Base-by-base conservation (phyloP, 305 asterid genomes). In the Fraxinus latifolia region DNA sequence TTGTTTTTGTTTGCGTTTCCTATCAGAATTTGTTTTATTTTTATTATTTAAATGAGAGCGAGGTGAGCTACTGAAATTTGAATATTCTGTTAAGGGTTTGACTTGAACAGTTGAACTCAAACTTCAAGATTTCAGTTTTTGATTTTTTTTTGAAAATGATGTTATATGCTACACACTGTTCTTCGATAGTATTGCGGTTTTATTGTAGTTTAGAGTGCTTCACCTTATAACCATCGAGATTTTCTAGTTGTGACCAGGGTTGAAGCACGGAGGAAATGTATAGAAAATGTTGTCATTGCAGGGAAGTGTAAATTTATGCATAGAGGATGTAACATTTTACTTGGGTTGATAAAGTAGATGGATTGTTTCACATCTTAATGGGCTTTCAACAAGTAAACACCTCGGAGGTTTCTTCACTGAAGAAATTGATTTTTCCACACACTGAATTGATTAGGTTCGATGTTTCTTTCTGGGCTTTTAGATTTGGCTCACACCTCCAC, bases 341-440 rank as follows among this genome's bases (percentile, higher is more conserved):
- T 90, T 91, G 95, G 91, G 87, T 93, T 93, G 96, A 91, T 92
- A 93, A 92, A 97, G 97, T 95, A 92, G 98, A 95, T 95, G 97
- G 97, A 86, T 91, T 90, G 81, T 90, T 90, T 91, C 97, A 88
- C 95, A 88, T 91, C 94, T 90, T 90, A 94, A 91, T 92, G 96
- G 97, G 93, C 91, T 94, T 93, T 92, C 91, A 88, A 88, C 90
- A 95, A 89, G 95, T 97, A 93, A 93, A 91, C 91, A 90, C 90
- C 90, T 87, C 86, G 92, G 91, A 91, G 97, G 91, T 93, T 88
- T 90, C 90, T 90, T 88, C 93, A 85, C 85, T 81, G 93, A 91
- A 89, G 97, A 90, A 88, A 88, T 93, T 90, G 97, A 90, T 92
- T 90, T 91, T 90, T 80, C 91, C 93, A 87, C 91, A 77, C 88